phyloP scores from a whole-genome alignment of 805 yeast species.

The Wickerhamiella kazuoi region DNA sequence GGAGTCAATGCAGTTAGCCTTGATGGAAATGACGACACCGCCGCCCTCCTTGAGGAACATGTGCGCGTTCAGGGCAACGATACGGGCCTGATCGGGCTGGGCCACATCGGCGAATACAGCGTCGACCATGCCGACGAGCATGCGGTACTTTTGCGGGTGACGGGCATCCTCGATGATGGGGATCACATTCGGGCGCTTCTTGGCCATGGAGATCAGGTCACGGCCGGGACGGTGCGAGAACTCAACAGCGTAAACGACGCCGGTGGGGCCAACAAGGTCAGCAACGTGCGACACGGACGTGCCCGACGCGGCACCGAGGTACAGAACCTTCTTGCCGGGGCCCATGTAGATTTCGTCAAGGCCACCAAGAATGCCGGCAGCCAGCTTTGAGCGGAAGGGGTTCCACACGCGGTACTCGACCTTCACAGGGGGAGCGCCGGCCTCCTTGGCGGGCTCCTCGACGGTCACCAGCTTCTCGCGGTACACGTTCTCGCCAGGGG shows the following conservation, averaged over 20 bases:
- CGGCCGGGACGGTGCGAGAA: slow-evolving; percentile 99
- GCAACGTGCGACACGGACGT: slow-evolving; percentile 97
- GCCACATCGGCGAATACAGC: slow-evolving; percentile 98
- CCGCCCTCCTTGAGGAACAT: slow-evolving; percentile 96
- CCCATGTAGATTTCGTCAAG: slow-evolving; percentile 91
- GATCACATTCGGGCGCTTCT: slow-evolving; percentile 97
- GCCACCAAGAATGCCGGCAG: slow-evolving; percentile 99
- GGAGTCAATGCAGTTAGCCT: slow-evolving; percentile 99
- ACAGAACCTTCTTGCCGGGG: slow-evolving; percentile 94
- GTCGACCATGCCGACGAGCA: slow-evolving; percentile 98
- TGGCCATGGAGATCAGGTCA: slow-evolving; percentile 98
- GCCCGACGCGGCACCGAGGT: slow-evolving; percentile 98
- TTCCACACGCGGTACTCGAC: slow-evolving; percentile 99
- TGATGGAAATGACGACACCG: slow-evolving; percentile 95
- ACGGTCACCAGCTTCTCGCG: slow-evolving; percentile 93
- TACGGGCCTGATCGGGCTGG: slow-evolving; percentile 99
- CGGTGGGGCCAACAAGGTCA: slow-evolving; percentile 98
- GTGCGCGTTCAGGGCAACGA: slow-evolving; percentile 94
- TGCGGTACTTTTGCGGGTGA: slow-evolving; percentile 99
- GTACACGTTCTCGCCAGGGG: slow-evolving; percentile 97
- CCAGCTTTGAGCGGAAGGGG: slow-evolving; percentile 98
- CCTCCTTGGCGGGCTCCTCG: slow-evolving; percentile 84
- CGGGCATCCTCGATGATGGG: slow-evolving; percentile 99
- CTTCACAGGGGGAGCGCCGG: slow-evolving; percentile 51
- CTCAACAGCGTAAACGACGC: slow-evolving; percentile 96